phyloP scores from a whole-genome alignment of 208 protist genomes.

The Acanthamoeba lenticulata region DNA sequence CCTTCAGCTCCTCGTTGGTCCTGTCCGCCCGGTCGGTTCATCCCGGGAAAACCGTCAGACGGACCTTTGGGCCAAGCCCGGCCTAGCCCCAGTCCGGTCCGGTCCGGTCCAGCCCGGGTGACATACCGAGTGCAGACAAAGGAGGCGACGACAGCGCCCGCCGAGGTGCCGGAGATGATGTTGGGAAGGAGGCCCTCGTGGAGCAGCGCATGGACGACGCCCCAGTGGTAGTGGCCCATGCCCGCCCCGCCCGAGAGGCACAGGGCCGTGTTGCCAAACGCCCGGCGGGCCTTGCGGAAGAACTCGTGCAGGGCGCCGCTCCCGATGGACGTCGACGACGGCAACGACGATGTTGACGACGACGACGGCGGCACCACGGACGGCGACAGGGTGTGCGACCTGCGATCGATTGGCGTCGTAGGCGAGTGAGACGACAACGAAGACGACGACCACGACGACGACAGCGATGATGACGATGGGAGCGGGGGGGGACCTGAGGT shows the following conservation, averaged over 20 bases:
- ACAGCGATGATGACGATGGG: neutral
- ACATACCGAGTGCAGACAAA: constrained; percentile 58
- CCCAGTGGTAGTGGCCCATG: constrained; percentile 60
- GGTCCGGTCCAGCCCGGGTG: too few relatives aligned
- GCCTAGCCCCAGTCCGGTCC: too few relatives aligned
- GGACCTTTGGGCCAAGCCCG: too few relatives aligned
- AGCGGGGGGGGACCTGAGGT: neutral
- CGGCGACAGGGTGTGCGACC: neutral
- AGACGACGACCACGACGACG: too few relatives aligned
- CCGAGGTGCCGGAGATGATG: constrained; percentile 51
- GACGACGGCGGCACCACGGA: too few relatives aligned
- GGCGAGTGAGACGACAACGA: too few relatives aligned
- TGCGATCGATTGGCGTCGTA: neutral
- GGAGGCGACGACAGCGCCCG: constrained; percentile 44
- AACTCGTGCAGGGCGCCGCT: neutral
- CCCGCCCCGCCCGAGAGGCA: constrained; percentile 46
- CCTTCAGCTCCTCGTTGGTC: constrained; percentile 53
- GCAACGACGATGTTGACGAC: too few relatives aligned
- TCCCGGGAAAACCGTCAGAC: too few relatives aligned
- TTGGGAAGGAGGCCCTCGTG: constrained; percentile 4
- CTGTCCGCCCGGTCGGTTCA: too few relatives aligned
- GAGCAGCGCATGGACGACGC: neutral
- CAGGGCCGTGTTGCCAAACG: constrained; percentile 53
- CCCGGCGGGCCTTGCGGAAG: constrained; percentile 38
- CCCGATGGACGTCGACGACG: neutral